Evolutionary conservation across 164 flowering plant genomes (phyloP).

Genomic region (Stephania cephalantha): DNA sequence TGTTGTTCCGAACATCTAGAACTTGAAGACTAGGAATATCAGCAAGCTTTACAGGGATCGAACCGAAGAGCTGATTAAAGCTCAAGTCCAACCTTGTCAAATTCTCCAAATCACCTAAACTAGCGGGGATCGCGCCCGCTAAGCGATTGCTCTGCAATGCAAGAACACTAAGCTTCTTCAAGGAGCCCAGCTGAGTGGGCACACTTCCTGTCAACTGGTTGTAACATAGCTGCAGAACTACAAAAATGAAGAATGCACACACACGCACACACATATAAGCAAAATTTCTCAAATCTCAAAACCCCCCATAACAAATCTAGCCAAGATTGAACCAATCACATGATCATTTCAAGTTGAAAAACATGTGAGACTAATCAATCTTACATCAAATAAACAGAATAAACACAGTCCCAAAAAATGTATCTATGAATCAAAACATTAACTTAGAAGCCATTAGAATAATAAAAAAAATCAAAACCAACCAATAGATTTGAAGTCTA

Average conservation of each 20-base stretch:
- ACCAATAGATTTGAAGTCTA: not conserved
- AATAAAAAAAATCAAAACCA: not conserved
- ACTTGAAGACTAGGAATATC: constrained; percentile 45
- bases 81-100: constrained; percentile 80
- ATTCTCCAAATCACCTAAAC: constrained; percentile 56
- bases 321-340: not conserved
- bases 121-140: constrained; percentile 84
- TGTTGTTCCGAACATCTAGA: constrained; percentile 70
- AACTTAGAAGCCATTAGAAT: not conserved
- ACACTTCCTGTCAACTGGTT: constrained; percentile 76
- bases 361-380: not conserved
- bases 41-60: constrained; percentile 66
- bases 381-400: not conserved
- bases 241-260: constrained; percentile 11
- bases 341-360: not conserved
- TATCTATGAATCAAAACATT: not conserved
- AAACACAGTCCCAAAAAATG: not conserved
- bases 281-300: not conserved
- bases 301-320: not conserved
- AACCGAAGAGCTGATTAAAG: constrained; percentile 68
- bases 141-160: constrained; percentile 66
- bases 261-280: constrained; percentile 5
- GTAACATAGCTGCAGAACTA: constrained; percentile 89
- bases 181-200: constrained; percentile 67
- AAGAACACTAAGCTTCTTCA: constrained; percentile 67